A percentile compares a stretch with the other conserved stretches of the same genome.
These are phyloP conservation scores for Lichtheimia hyalospora DNA, from an alignment of 371 early-diverging fungal species.

Conservation along the genomic window DNA sequence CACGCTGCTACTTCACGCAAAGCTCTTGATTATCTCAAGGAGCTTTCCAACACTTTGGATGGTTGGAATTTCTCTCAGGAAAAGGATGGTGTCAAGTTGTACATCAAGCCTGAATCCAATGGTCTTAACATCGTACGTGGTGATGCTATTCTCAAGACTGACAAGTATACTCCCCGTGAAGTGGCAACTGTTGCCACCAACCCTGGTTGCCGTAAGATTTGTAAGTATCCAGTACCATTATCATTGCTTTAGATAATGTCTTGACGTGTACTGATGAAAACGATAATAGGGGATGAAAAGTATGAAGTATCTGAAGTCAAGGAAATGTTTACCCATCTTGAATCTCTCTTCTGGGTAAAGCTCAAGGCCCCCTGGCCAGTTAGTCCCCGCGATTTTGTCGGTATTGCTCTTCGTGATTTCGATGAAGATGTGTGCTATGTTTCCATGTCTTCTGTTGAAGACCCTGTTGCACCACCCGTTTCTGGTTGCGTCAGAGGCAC, in stretches of 20 bases:
- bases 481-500: slow-evolving; percentile 38
- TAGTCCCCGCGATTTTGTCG: slow-evolving; percentile 22
- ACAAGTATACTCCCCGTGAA: slow-evolving; percentile 19
- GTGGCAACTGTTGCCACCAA: slow-evolving; percentile 17
- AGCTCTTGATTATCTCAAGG: slow-evolving; percentile 23
- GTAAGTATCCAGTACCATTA: slow-evolving; percentile 12
- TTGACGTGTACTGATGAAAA: too few species aligned
- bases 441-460: slow-evolving; percentile 38
- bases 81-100: slow-evolving; percentile 26
- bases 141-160: slow-evolving; percentile 13
- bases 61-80: slow-evolving; percentile 22
- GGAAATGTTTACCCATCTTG: slow-evolving; percentile 25
- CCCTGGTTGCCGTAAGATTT: slow-evolving; percentile 19
- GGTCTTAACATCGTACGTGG: slow-evolving; percentile 19
- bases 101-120: slow-evolving; percentile 11
- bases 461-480: slow-evolving; percentile 11
- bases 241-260: neutral
- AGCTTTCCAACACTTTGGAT: slow-evolving; percentile 18
- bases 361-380: slow-evolving; percentile 50
- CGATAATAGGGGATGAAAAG: slow-evolving; percentile 45
- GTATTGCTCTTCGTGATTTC: slow-evolving; percentile 15
- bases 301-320: slow-evolving; percentile 42
- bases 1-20: slow-evolving; percentile 27
- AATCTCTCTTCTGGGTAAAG: slow-evolving; percentile 45
- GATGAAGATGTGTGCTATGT: slow-evolving; percentile 19